Percentiles rank a stretch among this genome's conserved stretches.
Conservation (phyloP, 75 land plant species). For the Cupressus sempervirens region DNA sequence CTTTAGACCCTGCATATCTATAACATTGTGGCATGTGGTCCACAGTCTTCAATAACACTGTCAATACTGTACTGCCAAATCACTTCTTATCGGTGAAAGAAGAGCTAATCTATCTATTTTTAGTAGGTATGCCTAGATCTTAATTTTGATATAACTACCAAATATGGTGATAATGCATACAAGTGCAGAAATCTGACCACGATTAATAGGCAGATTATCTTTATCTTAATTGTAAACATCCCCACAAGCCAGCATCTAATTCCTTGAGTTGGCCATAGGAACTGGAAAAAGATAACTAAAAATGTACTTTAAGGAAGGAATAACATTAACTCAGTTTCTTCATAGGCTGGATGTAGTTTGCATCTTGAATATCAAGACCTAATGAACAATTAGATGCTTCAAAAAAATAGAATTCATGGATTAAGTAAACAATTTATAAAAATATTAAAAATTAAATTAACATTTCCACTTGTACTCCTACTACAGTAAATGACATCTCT, state of each 20-base stretch:
- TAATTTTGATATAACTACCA: background rate
- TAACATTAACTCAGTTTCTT: background rate
- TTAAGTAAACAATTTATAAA: background rate
- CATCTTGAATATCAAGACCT: background rate
- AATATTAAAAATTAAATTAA: background rate
- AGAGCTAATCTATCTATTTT: background rate
- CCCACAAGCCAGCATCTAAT: background rate
- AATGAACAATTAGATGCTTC: background rate
- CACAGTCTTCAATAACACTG: background rate
- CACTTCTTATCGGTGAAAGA: background rate
- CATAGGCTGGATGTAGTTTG: background rate
- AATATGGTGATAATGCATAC: background rate
- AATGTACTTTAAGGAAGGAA: background rate
- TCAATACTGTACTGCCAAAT: background rate
- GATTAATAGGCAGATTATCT: too few relatives aligned
- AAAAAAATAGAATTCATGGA: background rate
- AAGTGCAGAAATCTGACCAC: too few relatives aligned
- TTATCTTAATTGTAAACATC: background rate
- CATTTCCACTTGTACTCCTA: background rate
- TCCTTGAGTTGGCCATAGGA: background rate
- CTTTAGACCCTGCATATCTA: background rate
- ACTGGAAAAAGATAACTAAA: background rate
- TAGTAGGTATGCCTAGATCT: background rate
- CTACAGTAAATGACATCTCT: background rate
- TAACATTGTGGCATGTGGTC: background rate